Conservation (phyloP, 192 early-diverging fungal species). For the Allomyces macrogynus region DNA sequence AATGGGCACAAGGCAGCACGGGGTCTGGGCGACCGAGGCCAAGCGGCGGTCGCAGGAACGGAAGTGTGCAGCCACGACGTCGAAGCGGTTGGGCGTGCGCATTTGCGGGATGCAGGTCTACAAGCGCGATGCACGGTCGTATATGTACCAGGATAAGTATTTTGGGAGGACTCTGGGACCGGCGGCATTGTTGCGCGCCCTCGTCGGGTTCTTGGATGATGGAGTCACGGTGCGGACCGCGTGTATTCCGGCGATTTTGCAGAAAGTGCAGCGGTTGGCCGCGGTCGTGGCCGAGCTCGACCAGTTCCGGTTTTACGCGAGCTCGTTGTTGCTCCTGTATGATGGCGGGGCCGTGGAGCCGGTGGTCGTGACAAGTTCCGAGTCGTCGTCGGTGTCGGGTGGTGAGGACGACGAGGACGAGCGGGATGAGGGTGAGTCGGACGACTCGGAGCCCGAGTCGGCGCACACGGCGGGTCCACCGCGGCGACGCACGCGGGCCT, state of each 20-base stretch:
- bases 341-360: slow-evolving; percentile 36
- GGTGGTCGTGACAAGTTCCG: too few species aligned
- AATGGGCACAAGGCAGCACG: slow-evolving; percentile 95
- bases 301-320: slow-evolving; percentile 78
- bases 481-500: background rate
- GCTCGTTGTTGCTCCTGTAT: slow-evolving; percentile 75
- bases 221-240: slow-evolving; percentile 48
- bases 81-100: slow-evolving; percentile 72
- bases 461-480: slow-evolving; percentile 1
- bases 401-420: slow-evolving; percentile 5
- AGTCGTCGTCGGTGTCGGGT: background rate
- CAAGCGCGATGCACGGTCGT: slow-evolving; percentile 2
- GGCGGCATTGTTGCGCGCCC: slow-evolving; percentile 51
- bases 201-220: slow-evolving; percentile 71
- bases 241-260: slow-evolving; percentile 62
- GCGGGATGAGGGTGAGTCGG: slow-evolving; percentile 6
- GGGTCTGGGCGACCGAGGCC: slow-evolving; percentile 58
- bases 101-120: slow-evolving; percentile 86
- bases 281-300: slow-evolving; percentile 51
- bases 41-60: slow-evolving; percentile 72
- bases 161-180: slow-evolving; percentile 68
- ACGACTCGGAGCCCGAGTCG: slow-evolving; percentile 3
- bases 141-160: slow-evolving; percentile 50
- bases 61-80: slow-evolving; percentile 86
- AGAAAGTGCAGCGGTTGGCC: slow-evolving; percentile 51